phyloP scores from a whole-genome alignment of 257 asterid species.

The Cruciata laevipes region DNA sequence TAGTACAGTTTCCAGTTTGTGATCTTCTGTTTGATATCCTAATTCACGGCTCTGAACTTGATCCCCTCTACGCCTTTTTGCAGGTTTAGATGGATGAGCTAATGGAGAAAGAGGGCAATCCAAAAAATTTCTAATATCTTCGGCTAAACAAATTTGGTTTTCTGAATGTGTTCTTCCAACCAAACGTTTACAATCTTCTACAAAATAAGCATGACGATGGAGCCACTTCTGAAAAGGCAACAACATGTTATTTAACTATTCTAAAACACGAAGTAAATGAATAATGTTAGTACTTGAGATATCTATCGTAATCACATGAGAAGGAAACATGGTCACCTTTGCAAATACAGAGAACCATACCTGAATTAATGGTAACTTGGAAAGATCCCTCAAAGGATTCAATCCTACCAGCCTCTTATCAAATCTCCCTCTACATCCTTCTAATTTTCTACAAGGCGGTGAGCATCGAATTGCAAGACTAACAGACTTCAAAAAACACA shows the following conservation, averaged over 20 bases:
- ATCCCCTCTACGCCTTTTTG: too few species aligned
- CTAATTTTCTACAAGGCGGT: background rate
- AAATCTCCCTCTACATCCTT: too few species aligned
- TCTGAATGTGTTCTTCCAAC: background rate
- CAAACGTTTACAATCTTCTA: background rate
- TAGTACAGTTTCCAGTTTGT: too few species aligned
- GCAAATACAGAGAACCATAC: constrained; percentile 2
- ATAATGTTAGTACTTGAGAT: background rate
- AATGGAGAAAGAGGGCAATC: background rate
- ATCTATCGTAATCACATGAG: background rate
- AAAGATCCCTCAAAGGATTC: background rate
- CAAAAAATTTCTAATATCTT: background rate
- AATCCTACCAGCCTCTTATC: background rate
- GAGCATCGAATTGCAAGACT: too few species aligned
- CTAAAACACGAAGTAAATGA: background rate
- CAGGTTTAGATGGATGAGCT: background rate
- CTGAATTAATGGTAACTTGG: background rate
- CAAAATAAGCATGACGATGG: background rate
- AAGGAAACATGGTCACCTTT: background rate
- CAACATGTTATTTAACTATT: too few species aligned
- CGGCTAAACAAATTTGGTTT: background rate
- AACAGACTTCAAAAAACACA: too few species aligned
- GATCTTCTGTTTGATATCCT: too few species aligned
- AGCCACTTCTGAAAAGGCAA: background rate
- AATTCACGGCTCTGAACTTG: too few species aligned